Percentiles rank a stretch among this genome's conserved stretches.
Conservation (phyloP, 1,139 yeast species). For the Suhomyces maxii region DNA sequence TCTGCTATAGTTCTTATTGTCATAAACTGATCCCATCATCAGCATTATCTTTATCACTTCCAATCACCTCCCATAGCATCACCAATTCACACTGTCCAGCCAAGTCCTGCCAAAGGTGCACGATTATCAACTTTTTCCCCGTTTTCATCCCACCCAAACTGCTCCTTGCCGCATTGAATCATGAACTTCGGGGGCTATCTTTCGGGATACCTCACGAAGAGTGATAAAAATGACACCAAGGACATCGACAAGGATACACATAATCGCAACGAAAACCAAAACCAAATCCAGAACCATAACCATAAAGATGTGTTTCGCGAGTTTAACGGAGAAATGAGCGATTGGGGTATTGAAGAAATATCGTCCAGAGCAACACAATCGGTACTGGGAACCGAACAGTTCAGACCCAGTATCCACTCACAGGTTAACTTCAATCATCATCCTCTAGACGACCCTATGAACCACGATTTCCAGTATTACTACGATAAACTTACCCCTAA, state of each 20-base stretch:
- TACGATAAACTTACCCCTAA: constrained; percentile 10
- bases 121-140: neutral
- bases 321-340: constrained; percentile 27
- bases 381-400: constrained; percentile 2
- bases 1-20: too few species aligned
- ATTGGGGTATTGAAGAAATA: constrained; percentile 45
- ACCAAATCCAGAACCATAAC: too few species aligned
- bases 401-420: constrained; percentile 18
- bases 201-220: constrained; percentile 21
- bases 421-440: constrained; percentile 11
- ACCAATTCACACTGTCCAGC: too few species aligned
- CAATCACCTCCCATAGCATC: too few species aligned
- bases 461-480: constrained; percentile 14
- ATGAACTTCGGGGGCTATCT: constrained; percentile 38
- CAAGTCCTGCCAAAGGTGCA: too few species aligned
- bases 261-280: too few species aligned
- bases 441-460: constrained; percentile 1
- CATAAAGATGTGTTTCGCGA: too few species aligned
- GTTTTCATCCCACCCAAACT: neutral
- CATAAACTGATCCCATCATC: too few species aligned
- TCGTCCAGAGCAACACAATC: constrained; percentile 1
- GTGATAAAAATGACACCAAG: constrained; percentile 13
- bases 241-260: neutral
- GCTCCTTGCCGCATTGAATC: neutral
- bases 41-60: too few species aligned